These are phyloP conservation scores for Metarhizium guizhouense DNA, from an alignment of 2,329 filamentous ascomycete genomes.

Conservation along the genomic window DNA sequence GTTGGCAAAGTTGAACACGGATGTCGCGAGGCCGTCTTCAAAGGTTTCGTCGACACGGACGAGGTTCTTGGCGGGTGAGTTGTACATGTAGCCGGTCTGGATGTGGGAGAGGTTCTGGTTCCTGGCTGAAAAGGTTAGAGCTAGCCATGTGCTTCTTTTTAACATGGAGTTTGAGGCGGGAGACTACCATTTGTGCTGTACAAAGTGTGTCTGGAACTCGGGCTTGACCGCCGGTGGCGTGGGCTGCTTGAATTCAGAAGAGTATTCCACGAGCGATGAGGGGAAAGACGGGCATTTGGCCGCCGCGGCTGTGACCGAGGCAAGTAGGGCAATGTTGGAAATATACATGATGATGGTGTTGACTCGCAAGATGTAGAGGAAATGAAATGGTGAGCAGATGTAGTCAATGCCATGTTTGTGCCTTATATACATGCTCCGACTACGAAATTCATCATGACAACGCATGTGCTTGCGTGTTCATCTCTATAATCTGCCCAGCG, in stretches of 20 bases:
- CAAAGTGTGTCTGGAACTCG: slow-evolving; percentile 22
- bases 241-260: slow-evolving; percentile 22
- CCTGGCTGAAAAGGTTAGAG: slow-evolving; percentile 13
- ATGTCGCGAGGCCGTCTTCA: slow-evolving; percentile 19
- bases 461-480: not conserved
- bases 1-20: slow-evolving; percentile 26
- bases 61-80: slow-evolving; percentile 19
- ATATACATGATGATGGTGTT: not conserved
- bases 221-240: slow-evolving; percentile 21
- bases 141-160: not conserved
- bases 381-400: not conserved
- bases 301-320: not conserved
- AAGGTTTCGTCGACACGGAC: slow-evolving; percentile 24
- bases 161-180: no score
- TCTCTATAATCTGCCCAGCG: no score
- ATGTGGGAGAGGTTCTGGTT: slow-evolving; percentile 29
- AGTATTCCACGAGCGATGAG: slow-evolving; percentile 18
- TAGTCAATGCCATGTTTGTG: not conserved
- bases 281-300: slow-evolving; percentile 15
- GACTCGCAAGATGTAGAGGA: no score
- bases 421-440: not conserved
- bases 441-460: not conserved
- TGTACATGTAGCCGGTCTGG: slow-evolving; percentile 24
- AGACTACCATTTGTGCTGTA: slow-evolving; percentile 29
- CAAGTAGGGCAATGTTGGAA: not conserved